A percentile compares a stretch with the other conserved stretches of the same genome.
Evolutionary conservation across 2,329 filamentous ascomycete genomes (phyloP).

Genomic region (Venturiaceae sp.): DNA sequence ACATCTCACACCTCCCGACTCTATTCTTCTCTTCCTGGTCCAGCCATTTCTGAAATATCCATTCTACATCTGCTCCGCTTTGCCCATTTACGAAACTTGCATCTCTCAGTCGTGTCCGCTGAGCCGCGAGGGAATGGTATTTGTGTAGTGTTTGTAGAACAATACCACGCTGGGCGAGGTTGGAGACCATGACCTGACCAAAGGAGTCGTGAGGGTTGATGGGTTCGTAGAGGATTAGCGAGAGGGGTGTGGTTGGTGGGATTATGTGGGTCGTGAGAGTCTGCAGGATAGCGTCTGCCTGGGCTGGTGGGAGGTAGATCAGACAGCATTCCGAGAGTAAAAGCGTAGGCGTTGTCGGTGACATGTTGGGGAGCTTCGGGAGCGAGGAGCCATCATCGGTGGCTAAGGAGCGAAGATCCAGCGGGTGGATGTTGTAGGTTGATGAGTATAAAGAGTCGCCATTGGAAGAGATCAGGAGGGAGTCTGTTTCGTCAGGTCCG

Average conservation of each 20-base stretch:
- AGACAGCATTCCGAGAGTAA: conserved; percentile 93
- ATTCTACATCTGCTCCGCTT: conserved; percentile 50
- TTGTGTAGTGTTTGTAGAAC: conserved; percentile 70
- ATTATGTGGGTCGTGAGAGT: conserved; percentile 23
- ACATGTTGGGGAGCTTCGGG: conserved; percentile 33
- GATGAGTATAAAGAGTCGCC: conserved; percentile 36
- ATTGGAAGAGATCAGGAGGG: conserved; percentile 25
- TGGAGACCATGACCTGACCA: conserved; percentile 83
- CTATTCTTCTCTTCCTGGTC: conserved; percentile 61
- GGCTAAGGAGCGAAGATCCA: conserved; percentile 59
- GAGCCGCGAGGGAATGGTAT: conserved; percentile 59
- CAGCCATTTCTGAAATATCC: conserved; percentile 75
- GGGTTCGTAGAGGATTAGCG: conserved; percentile 78
- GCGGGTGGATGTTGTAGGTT: conserved; percentile 43
- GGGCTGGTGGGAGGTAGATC: conserved; percentile 65
- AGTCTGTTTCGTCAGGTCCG: conserved; percentile 18
- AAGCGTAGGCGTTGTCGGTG: conserved; percentile 60
- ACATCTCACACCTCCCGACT: conserved; percentile 69
- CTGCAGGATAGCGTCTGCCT: conserved; percentile 54
- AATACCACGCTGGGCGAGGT: conserved; percentile 74
- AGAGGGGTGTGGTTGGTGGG: conserved; percentile 39
- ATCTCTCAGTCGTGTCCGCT: conserved; percentile 54
- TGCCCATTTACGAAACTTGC: conserved; percentile 55
- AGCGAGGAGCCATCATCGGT: conserved; percentile 14
- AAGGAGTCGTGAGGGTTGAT: conserved; percentile 78